Evolutionary conservation across 1,284 basidiomycete genomes (phyloP).

Genomic region (Thelephora terrestris): DNA sequence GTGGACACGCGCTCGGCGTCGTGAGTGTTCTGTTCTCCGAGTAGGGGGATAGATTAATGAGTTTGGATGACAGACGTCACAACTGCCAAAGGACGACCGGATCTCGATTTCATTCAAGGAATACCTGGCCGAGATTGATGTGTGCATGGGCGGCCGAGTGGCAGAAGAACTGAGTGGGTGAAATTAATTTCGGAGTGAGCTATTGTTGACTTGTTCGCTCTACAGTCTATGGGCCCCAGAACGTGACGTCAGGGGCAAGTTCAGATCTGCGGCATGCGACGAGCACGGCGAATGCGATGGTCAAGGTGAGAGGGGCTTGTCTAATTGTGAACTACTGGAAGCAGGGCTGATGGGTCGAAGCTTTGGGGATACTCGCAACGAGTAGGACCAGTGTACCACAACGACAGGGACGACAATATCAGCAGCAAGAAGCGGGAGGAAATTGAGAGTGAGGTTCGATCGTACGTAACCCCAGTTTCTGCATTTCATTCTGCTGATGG

Average conservation of each 20-base stretch:
- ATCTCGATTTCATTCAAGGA: slow-evolving; percentile 63
- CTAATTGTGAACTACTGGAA: neutral
- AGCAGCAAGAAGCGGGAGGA: slow-evolving; percentile 69
- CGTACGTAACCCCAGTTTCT: slow-evolving; percentile 37
- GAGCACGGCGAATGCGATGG: slow-evolving; percentile 76
- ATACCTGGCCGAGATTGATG: slow-evolving; percentile 76
- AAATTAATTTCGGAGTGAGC: neutral
- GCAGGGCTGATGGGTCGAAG: slow-evolving; percentile 21
- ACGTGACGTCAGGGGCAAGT: slow-evolving; percentile 84
- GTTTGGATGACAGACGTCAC: slow-evolving; percentile 53
- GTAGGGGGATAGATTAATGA: neutral
- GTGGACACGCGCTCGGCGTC: slow-evolving; percentile 85
- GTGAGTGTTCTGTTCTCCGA: slow-evolving; percentile 33
- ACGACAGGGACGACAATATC: slow-evolving; percentile 56
- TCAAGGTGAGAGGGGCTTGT: slow-evolving; percentile 53
- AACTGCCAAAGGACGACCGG: slow-evolving; percentile 78
- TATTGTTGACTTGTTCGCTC: slow-evolving; percentile 4
- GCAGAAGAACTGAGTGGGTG: slow-evolving; percentile 80
- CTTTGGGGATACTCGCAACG: slow-evolving; percentile 80
- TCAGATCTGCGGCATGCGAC: slow-evolving; percentile 81
- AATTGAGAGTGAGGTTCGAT: slow-evolving; percentile 77
- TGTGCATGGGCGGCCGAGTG: slow-evolving; percentile 86
- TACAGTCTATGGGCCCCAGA: slow-evolving; percentile 78
- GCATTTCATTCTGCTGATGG: neutral
- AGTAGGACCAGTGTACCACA: slow-evolving; percentile 76